Conservation (phyloP, 2,329 filamentous ascomycete genomes). For the Aspergillus persii region DNA sequence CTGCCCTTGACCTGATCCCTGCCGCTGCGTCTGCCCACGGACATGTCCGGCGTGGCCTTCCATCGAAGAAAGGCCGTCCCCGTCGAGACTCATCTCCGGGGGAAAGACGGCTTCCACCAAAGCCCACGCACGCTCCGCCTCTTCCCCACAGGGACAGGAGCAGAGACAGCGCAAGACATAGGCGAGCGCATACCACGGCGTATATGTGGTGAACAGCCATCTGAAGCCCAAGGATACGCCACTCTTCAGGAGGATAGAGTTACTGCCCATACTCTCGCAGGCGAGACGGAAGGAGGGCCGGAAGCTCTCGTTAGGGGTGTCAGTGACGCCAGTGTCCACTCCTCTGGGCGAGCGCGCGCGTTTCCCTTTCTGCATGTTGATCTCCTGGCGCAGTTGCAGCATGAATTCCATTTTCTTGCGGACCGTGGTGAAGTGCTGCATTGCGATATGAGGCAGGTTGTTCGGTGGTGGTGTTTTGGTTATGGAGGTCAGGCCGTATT, state of each 20-base stretch:
- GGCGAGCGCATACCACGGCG: slow-evolving; percentile 1
- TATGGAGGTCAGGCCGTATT: not conserved
- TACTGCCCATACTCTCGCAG: not conserved
- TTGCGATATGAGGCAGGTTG: not conserved
- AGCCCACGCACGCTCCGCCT: not conserved
- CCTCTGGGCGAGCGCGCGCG: too few relatives aligned
- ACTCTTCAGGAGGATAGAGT: not conserved
- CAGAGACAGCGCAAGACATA: not conserved
- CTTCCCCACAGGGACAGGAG: not conserved
- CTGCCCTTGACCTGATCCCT: not conserved
- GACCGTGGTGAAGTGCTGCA: not conserved
- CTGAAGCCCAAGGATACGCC: not conserved
- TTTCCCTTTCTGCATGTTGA: not conserved
- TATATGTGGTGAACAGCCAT: not conserved
- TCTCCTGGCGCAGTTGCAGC: not conserved
- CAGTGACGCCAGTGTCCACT: too few relatives aligned
- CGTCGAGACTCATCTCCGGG: not conserved
- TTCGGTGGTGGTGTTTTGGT: not conserved
- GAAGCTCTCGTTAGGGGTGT: not conserved
- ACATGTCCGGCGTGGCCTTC: not conserved
- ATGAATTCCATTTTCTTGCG: slow-evolving; percentile 2
- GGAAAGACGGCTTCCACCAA: not conserved
- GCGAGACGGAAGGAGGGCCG: not conserved
- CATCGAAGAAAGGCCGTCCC: not conserved
- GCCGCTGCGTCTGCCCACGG: not conserved